Conservation (phyloP, 202 grass and related monocot species). For the Panicum virgatum region DNA sequence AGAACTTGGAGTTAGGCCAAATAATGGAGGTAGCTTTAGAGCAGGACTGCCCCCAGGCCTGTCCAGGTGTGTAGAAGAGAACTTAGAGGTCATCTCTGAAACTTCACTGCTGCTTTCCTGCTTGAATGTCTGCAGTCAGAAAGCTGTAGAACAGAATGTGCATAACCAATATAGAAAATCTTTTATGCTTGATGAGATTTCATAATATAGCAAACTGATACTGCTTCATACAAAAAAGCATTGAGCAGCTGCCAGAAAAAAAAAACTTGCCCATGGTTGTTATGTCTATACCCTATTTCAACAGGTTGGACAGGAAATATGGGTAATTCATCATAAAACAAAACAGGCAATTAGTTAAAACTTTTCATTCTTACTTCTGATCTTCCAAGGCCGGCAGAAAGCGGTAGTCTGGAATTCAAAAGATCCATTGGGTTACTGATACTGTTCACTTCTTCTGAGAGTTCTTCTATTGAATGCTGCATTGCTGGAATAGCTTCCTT, state of each 20-base stretch:
- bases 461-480: constrained; percentile 87
- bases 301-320: constrained; percentile 9
- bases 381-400: constrained; percentile 44
- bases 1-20: constrained; percentile 84
- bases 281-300: neutral
- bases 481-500: constrained; percentile 94
- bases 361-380: constrained; percentile 50
- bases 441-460: constrained; percentile 83
- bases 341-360: constrained; percentile 10
- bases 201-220: constrained; percentile 11
- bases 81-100: constrained; percentile 62
- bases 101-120: constrained; percentile 69
- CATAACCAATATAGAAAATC: constrained; percentile 11
- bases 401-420: constrained; percentile 50
- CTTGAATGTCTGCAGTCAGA: constrained; percentile 40
- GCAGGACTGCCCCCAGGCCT: constrained; percentile 62
- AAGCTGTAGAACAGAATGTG: constrained; percentile 27
- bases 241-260: neutral
- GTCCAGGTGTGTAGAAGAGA: constrained; percentile 73
- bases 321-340: constrained; percentile 38
- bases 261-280: constrained; percentile 1
- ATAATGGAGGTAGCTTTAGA: constrained; percentile 85
- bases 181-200: constrained; percentile 1
- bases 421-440: constrained; percentile 56
- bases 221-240: neutral